Evolutionary conservation across 2,329 filamentous ascomycete genomes (phyloP), one percentile per base, ranked within the genome.

Genomic region (Zopfia rhizophila): DNA sequence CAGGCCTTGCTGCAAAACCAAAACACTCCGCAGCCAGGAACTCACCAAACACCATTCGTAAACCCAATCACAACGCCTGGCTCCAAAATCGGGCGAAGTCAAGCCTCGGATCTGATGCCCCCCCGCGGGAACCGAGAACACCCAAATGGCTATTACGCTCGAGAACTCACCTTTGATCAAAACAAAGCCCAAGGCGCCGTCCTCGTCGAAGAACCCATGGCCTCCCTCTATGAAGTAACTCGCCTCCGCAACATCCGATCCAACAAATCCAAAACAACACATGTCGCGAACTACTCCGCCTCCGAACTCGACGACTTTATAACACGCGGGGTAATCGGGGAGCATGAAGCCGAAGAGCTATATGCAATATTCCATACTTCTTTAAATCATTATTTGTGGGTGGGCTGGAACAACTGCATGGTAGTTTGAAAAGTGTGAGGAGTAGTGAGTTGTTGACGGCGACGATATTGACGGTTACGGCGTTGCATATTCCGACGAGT

Each of bases 311-410:
- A 46, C 27, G 47, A 51, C 38, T 29, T 47, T 37, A 51, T 51
- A 30, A 17, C 47, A 13, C 42, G 45, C n/a, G 47, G 42, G 28
- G 45, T 46, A 28, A 51, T 51, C 16, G 30, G 31, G 17, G 48
- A 51, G 28, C 32, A 45, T 24, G 42, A 46, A 18, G 47, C 47
- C 30, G 47, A 51, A 16, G 31, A 46, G 11, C 38, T 51, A 7
- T 51, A 40, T 23, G 29, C 19, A 17, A 33, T 35, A 13, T 51
- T 51, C 36, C 39, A 27, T 30, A 42, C 31, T 27, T 39, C 40
- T 22, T 25, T 51, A 12, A 51, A 47, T 28, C 47, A 51, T 24
- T 47, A 42, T 32, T 38, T 51, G 27, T 51, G 42, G 42, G 47
- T 44, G 17, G 42, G 42, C 27, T 51, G 4, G 43, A 44, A 13